These are phyloP conservation scores for Wickerhamomyces xylosicus DNA, from an alignment of 805 yeast species.

Conservation along the genomic window DNA sequence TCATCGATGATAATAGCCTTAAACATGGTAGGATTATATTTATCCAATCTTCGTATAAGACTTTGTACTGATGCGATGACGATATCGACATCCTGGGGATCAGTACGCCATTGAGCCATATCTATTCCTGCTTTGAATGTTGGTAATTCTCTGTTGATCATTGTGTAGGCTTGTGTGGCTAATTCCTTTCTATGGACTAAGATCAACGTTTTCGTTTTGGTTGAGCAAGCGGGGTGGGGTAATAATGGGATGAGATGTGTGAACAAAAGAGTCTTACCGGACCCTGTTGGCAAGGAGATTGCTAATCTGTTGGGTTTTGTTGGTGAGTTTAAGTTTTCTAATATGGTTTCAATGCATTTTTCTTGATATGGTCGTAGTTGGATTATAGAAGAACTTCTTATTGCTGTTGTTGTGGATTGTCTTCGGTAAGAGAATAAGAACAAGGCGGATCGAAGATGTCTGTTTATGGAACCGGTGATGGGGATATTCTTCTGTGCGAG, in stretches of 20 bases:
- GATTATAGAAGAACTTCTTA: too few species aligned
- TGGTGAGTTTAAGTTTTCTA: slow-evolving; percentile 37
- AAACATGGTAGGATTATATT: slow-evolving; percentile 47
- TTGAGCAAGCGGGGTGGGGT: slow-evolving; percentile 20
- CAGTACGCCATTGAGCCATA: slow-evolving; percentile 45
- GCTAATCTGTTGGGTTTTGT: slow-evolving; percentile 51
- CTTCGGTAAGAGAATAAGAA: too few species aligned
- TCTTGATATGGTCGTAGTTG: slow-evolving; percentile 53
- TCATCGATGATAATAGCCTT: slow-evolving; percentile 80
- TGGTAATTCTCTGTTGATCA: slow-evolving; percentile 40
- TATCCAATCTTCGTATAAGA: slow-evolving; percentile 38
- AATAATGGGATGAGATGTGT: slow-evolving; percentile 41
- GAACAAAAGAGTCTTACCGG: slow-evolving; percentile 85
- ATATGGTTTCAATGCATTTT: slow-evolving; percentile 42
- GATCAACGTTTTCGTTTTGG: slow-evolving; percentile 37
- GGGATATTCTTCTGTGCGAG: too few species aligned
- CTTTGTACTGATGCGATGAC: slow-evolving; percentile 74
- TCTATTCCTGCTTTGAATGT: slow-evolving; percentile 49
- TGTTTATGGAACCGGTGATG: too few species aligned
- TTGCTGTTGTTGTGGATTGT: too few species aligned
- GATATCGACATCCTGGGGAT: slow-evolving; percentile 39
- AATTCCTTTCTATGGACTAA: slow-evolving; percentile 78
- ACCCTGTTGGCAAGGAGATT: slow-evolving; percentile 86
- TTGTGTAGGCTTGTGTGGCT: slow-evolving; percentile 54
- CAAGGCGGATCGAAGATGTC: too few species aligned